Evolutionary conservation across 352 stramenopile species (phyloP).

Genomic region (Phytophthora litchii): DNA sequence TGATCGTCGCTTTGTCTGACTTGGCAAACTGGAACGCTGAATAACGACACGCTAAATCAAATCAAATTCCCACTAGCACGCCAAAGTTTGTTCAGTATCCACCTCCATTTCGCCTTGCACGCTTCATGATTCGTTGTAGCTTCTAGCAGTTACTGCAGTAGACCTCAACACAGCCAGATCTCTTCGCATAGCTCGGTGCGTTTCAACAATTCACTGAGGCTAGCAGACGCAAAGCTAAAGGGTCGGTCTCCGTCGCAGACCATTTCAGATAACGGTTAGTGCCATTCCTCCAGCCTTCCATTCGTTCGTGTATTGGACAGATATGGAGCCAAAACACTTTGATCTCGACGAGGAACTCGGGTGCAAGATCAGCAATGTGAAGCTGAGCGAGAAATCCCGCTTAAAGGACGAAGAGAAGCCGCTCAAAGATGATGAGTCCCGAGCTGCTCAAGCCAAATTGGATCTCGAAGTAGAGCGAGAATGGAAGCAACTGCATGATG

Average conservation of each 20-base stretch:
- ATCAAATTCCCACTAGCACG: neutral
- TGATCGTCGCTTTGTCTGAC: constrained; percentile 54
- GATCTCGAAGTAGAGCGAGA: constrained; percentile 85
- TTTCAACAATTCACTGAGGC: constrained; percentile 23
- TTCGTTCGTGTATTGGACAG: constrained; percentile 6
- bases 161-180: neutral
- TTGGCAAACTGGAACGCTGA: constrained; percentile 29
- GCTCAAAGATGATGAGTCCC: constrained; percentile 54
- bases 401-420: constrained; percentile 56
- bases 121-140: constrained; percentile 13
- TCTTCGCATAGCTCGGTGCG: constrained; percentile 6
- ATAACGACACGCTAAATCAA: neutral
- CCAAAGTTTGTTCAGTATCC: neutral
- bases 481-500: constrained; percentile 80
- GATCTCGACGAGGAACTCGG: constrained; percentile 62
- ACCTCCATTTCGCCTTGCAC: constrained; percentile 26
- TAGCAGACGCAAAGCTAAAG: constrained; percentile 9
- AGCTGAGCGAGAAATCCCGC: constrained; percentile 62
- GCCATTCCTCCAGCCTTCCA: neutral
- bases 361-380: constrained; percentile 73
- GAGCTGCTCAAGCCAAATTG: constrained; percentile 70
- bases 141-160: constrained; percentile 14
- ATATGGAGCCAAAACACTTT: constrained; percentile 71
- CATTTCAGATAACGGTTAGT: constrained; percentile 24
- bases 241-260: constrained; percentile 11